Conservation (phyloP, 2,329 filamentous ascomycete species). For the Epichloe gansuensis region DNA sequence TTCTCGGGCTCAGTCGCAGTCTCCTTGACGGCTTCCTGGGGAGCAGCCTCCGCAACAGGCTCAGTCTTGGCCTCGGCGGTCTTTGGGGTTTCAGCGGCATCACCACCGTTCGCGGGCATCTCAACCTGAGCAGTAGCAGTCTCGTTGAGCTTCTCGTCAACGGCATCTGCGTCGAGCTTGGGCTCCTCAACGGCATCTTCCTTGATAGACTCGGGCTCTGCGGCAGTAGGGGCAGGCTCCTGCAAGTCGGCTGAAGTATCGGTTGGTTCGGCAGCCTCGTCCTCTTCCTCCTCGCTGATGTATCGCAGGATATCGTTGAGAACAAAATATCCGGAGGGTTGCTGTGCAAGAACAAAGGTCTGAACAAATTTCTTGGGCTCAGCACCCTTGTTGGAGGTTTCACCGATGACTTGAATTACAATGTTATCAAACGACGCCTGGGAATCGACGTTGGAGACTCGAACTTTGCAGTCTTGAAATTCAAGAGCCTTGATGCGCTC, state of each 20-base stretch:
- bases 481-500: conserved; percentile 87
- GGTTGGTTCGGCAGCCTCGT: conserved; percentile 33
- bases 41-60: conserved; percentile 23
- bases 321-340: conserved; percentile 95
- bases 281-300: conserved; percentile 72
- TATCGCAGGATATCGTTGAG: conserved; percentile 97
- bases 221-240: conserved; percentile 17
- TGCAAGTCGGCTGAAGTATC: conserved; percentile 17
- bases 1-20: conserved; percentile 47
- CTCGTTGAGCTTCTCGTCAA: conserved; percentile 26
- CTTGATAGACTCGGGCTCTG: conserved; percentile 27
- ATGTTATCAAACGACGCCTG: conserved; percentile 89
- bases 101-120: conserved; percentile 1
- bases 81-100: conserved; percentile 19
- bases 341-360: conserved; percentile 92
- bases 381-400: conserved; percentile 86
- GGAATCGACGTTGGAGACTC: conserved; percentile 93
- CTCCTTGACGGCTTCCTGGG: conserved; percentile 41
- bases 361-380: conserved; percentile 94
- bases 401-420: conserved; percentile 93
- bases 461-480: conserved; percentile 96
- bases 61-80: conserved; percentile 19
- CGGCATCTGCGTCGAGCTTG: conserved; percentile 19
- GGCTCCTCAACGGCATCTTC: conserved; percentile 34
- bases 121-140: conserved; percentile 10